Conservation (phyloP, 2,329 filamentous ascomycete genomes). For the Cladosporium sp. region DNA sequence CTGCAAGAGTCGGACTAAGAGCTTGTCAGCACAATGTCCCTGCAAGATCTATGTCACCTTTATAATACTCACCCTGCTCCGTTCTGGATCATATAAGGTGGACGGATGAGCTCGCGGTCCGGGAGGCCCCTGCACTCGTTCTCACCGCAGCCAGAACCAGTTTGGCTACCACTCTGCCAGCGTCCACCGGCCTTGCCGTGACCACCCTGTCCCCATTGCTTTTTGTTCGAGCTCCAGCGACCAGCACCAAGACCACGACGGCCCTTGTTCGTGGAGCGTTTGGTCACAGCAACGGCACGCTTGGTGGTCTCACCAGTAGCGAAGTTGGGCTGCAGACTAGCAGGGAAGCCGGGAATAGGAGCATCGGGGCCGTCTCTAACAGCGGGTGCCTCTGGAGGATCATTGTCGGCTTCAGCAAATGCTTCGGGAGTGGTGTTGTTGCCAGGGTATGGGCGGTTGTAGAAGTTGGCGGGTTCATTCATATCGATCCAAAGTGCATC, state of each 20-base stretch:
- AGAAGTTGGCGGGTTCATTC: conserved; percentile 16
- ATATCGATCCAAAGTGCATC: conserved; percentile 16
- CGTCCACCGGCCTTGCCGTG: background rate
- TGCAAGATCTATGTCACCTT: background rate
- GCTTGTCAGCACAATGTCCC: background rate
- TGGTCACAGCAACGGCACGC: conserved; percentile 3
- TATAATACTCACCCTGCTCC: conserved; percentile 34
- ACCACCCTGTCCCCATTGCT: conserved; percentile 14
- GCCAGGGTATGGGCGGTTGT: conserved; percentile 16
- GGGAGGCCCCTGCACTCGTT: conserved; percentile 14
- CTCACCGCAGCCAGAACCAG: conserved; percentile 15
- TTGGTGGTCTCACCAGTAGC: conserved; percentile 7
- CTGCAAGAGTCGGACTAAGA: conserved; percentile 12
- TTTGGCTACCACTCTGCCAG: conserved; percentile 15
- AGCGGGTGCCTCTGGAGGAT: conserved; percentile 15
- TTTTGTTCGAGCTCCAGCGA: conserved; percentile 6
- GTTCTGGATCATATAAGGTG: conserved; percentile 61
- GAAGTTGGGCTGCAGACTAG: conserved; percentile 14
- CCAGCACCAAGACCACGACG: conserved; percentile 6
- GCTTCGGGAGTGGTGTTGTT: conserved; percentile 14
- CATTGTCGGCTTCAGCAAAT: conserved; percentile 12
- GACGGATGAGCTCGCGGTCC: conserved; percentile 27
- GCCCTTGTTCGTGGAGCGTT: background rate
- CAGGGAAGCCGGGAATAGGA: conserved; percentile 16
- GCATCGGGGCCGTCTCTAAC: conserved; percentile 17